Conservation (phyloP, 2,329 filamentous ascomycete genomes). For the Dothiorella sarmentorum region DNA sequence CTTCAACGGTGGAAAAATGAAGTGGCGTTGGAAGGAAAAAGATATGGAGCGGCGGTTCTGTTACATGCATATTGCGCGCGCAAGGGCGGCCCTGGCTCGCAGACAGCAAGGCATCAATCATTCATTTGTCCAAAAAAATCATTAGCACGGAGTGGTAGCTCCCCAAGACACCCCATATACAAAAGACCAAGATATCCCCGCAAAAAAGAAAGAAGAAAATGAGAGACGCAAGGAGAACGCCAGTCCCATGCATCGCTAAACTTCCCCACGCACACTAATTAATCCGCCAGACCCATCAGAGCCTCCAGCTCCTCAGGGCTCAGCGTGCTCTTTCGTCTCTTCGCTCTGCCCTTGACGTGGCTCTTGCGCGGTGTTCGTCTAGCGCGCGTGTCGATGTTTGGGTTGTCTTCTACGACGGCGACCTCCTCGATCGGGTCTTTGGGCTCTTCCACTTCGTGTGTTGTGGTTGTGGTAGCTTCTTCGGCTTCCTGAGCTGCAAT, state of each 20-base stretch:
- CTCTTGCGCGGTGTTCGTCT: conserved; percentile 43
- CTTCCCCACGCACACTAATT: neutral
- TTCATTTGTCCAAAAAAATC: too few species aligned
- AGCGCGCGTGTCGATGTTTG: conserved; percentile 31
- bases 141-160: too few species aligned
- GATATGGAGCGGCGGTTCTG: too few species aligned
- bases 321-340: conserved; percentile 68
- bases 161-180: too few species aligned
- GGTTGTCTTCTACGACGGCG: neutral
- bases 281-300: conserved; percentile 31
- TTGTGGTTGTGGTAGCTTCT: conserved; percentile 36
- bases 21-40: too few species aligned
- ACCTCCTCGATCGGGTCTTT: conserved; percentile 23
- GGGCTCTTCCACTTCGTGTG: conserved; percentile 16
- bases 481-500: conserved; percentile 44
- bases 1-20: too few species aligned
- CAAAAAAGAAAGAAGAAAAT: neutral
- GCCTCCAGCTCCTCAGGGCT: conserved; percentile 69
- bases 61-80: too few species aligned
- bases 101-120: too few species aligned
- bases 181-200: neutral
- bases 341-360: conserved; percentile 55
- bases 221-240: neutral
- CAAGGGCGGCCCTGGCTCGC: too few species aligned
- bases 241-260: neutral